Evolutionary conservation across 2,329 filamentous ascomycete genomes (phyloP).

Genomic region (Penicillium decumbens): DNA sequence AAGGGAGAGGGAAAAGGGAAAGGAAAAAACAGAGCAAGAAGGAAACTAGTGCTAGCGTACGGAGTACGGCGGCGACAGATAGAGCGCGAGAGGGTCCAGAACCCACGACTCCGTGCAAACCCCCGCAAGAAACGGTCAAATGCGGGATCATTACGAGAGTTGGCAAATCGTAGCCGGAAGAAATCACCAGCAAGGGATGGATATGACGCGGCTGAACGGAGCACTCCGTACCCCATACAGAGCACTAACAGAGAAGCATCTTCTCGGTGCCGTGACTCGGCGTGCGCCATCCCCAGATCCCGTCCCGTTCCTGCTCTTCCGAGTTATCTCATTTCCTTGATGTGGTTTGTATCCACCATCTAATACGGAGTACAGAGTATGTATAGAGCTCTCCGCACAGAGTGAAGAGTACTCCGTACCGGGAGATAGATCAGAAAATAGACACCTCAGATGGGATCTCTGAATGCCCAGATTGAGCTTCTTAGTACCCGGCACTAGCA

Average conservation of each 20-base stretch:
- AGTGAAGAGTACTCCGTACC: not conserved
- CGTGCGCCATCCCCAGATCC: not conserved
- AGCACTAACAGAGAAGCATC: no score
- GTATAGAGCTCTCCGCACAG: no score
- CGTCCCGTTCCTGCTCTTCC: not conserved
- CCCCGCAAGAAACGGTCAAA: conserved; percentile 6
- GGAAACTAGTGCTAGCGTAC: not conserved
- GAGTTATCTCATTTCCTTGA: conserved; percentile 6
- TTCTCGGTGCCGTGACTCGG: no score
- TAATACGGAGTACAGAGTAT: not conserved
- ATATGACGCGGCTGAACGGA: conserved; percentile 10
- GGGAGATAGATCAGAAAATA: not conserved
- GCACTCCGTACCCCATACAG: not conserved
- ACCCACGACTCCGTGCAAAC: not conserved
- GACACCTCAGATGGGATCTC: not conserved
- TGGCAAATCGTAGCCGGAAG: conserved; percentile 1
- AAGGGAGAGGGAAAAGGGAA: not conserved
- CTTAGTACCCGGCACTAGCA: conserved; percentile 6
- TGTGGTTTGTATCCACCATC: conserved; percentile 8
- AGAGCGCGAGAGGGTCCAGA: conserved; percentile 1
- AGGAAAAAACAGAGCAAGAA: not conserved
- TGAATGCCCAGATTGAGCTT: not conserved
- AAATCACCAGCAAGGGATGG: conserved; percentile 16
- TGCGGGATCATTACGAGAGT: conserved; percentile 3
- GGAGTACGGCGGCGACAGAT: not conserved